A percentile compares a stretch with the other conserved stretches of the same genome.
Conservation (phyloP, 306 rosid genomes). For the Inga laurina region DNA sequence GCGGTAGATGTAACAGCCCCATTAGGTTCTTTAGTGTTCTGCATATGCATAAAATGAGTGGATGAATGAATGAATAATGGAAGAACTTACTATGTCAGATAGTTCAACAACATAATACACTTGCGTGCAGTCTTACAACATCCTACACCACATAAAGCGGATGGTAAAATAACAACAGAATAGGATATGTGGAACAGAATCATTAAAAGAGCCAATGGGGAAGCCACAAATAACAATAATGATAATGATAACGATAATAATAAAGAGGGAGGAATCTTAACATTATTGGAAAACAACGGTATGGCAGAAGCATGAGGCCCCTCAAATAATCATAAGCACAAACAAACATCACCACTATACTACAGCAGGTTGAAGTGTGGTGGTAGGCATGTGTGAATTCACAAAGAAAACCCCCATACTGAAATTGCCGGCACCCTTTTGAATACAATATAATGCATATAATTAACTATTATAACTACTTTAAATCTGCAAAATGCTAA, state of each 20-base stretch:
- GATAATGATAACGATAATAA: no score
- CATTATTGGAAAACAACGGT: slow-evolving; percentile 17
- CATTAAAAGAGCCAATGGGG: slow-evolving; percentile 9
- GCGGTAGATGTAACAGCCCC: slow-evolving; percentile 47
- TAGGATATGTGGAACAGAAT: slow-evolving; percentile 8
- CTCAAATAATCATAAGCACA: background rate
- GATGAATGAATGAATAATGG: slow-evolving; percentile 30
- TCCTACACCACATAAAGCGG: background rate
- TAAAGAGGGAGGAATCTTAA: background rate
- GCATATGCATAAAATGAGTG: slow-evolving; percentile 43
- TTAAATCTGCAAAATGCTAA: background rate
- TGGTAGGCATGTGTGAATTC: background rate
- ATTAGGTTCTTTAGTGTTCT: slow-evolving; percentile 50
- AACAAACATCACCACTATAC: background rate
- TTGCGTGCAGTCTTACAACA: slow-evolving; percentile 8
- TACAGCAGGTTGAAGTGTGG: background rate
- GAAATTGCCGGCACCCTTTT: slow-evolving; percentile 5
- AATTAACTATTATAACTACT: background rate
- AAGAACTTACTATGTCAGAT: slow-evolving; percentile 16
- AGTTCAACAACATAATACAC: slow-evolving; percentile 13
- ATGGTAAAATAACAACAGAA: slow-evolving; percentile 22
- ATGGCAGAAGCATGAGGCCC: slow-evolving; percentile 11
- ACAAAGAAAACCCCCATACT: background rate
- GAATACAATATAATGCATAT: slow-evolving; percentile 3
- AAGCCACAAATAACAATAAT: background rate